Base-by-base conservation (phyloP, 495 filamentous ascomycete species). In the Penicillium salamii region DNA sequence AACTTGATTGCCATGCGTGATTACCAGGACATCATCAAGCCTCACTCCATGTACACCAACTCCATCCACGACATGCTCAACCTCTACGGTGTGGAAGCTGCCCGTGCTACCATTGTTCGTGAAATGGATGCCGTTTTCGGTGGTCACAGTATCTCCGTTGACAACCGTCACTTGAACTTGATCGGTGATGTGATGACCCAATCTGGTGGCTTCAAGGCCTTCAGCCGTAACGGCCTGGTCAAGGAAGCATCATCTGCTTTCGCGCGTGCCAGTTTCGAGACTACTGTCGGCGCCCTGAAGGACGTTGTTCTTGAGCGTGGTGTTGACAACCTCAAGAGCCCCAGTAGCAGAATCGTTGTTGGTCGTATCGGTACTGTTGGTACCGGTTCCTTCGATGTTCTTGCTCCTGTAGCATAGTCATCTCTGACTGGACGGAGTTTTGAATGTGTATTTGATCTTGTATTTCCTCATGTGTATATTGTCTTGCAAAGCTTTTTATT, bases 261-360 rank as follows among this genome's bases (percentile, higher is more conserved):
- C 53, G 86, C 91, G 69, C 96, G 97, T 79, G 96, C 96, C 90
- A 95, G 89, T 67, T 97, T 97, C 75, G 91, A 99, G 78, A 97
- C 93, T 5, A 97, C 93, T 17, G 80, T 96, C 28, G 87, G 86
- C 2, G 97, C 95, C 73, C 77, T 97, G 66, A 88, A 85, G 65
- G 92, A 96, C 55, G 91, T 92, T 20, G 89, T 95, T 14, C 66
- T 92, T 34, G 90, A 96, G 58, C 81, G 87, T 42, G 93, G 96
- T 66, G 87, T 83, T 76, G 93, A 99, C 70, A 86, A 88, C 60
- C 77, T 99, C 44, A 85, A 78, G 49, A 89, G 83, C 55, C 95
- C 93, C 4, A 91, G 87, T 66, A 84, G 86, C 52, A 81, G 91
- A 50, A 90, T 99, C 68, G 89, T 97, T 47, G 79, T 92, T 48